Conservation (phyloP, 2,329 filamentous ascomycete genomes). For the Aspergillus caelatus region DNA sequence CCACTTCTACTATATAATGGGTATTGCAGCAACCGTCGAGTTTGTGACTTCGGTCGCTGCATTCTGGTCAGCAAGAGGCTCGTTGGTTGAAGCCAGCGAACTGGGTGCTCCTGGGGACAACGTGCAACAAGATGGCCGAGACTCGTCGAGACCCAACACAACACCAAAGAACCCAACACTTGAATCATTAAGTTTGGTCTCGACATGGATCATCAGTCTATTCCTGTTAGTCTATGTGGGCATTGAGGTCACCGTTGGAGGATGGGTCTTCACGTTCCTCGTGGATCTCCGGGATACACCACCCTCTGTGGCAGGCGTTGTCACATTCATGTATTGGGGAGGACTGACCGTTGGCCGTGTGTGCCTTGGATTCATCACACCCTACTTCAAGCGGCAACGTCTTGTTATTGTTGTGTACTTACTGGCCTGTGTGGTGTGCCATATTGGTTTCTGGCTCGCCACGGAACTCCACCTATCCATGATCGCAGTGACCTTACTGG, state of each 20-base stretch:
- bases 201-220: slow-evolving; percentile 69
- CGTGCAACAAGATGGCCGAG: neutral
- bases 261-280: slow-evolving; percentile 87
- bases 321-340: slow-evolving; percentile 76
- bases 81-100: neutral
- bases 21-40: slow-evolving; percentile 55
- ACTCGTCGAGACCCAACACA: no score
- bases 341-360: slow-evolving; percentile 74
- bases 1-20: slow-evolving; percentile 75
- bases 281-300: slow-evolving; percentile 69
- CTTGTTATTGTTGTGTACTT: slow-evolving; percentile 65
- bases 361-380: slow-evolving; percentile 71
- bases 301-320: slow-evolving; percentile 54
- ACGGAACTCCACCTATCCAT: slow-evolving; percentile 71
- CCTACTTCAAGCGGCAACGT: slow-evolving; percentile 67
- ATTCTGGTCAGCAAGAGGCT: slow-evolving; percentile 22
- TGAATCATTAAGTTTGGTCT: slow-evolving; percentile 28
- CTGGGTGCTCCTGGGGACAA: neutral
- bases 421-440: slow-evolving; percentile 60
- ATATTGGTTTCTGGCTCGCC: slow-evolving; percentile 78
- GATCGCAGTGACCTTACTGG: slow-evolving; percentile 69
- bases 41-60: slow-evolving; percentile 48
- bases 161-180: slow-evolving; percentile 19
- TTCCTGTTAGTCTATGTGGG: slow-evolving; percentile 76
- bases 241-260: slow-evolving; percentile 71